Conservation (phyloP, 2,329 filamentous ascomycete species). For the Penicillium sp. region DNA sequence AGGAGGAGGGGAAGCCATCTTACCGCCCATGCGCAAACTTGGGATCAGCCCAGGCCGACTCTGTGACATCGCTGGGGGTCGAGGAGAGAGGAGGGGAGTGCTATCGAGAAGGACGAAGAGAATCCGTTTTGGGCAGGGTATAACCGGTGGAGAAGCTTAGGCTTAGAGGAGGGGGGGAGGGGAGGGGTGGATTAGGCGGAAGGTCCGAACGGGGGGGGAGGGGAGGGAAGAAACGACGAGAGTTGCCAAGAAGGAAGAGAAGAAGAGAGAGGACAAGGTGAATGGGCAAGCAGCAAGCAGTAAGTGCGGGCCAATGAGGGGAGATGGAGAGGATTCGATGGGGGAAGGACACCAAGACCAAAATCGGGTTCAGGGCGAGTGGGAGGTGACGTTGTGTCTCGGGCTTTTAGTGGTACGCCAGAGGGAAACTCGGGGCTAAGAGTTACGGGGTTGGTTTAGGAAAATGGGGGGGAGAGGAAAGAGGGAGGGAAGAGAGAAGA, state of each 20-base stretch:
- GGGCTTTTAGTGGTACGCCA: neutral
- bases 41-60: constrained; percentile 89
- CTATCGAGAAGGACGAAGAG: constrained; percentile 53
- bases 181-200: constrained; percentile 39
- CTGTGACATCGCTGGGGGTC: constrained; percentile 73
- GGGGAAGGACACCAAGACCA: constrained; percentile 25
- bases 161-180: constrained; percentile 32
- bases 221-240: constrained; percentile 40
- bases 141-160: constrained; percentile 36
- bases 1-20: constrained; percentile 45
- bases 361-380: constrained; percentile 20
- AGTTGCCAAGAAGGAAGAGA: constrained; percentile 37
- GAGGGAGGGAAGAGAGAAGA: constrained; percentile 17
- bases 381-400: constrained; percentile 16
- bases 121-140: constrained; percentile 60
- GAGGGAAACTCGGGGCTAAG: neutral
- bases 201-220: constrained; percentile 38
- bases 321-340: constrained; percentile 18
- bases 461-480: constrained; percentile 15
- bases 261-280: constrained; percentile 14
- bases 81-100: constrained; percentile 26
- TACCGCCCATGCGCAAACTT: constrained; percentile 95
- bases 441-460: neutral
- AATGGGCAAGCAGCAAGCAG: constrained; percentile 15
- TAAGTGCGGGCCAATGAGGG: constrained; percentile 19